These are phyloP conservation scores for Dunaliella primolecta DNA, from an alignment of 139 green algal species.

Conservation along the genomic window DNA sequence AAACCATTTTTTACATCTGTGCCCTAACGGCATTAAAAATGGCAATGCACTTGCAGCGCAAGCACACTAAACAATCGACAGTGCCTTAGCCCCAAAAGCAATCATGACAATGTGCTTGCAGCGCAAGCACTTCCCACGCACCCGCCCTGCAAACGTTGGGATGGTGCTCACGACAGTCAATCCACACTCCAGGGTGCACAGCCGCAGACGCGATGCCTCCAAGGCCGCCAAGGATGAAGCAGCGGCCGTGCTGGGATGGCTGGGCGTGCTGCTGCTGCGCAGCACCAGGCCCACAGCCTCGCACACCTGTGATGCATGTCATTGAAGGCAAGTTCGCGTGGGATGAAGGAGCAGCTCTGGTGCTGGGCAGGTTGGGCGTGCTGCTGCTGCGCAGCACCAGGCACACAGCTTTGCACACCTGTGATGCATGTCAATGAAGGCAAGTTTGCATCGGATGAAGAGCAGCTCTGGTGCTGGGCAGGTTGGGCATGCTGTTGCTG, in stretches of 20 bases:
- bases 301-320: too few species aligned
- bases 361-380: neutral
- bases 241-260: neutral
- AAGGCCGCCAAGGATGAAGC: neutral
- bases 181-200: neutral
- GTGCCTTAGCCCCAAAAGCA: too few species aligned
- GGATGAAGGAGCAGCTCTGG: neutral
- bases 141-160: neutral
- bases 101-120: too few species aligned
- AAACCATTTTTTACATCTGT: too few species aligned
- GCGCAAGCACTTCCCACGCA: too few species aligned
- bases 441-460: neutral
- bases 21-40: too few species aligned
- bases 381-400: constrained; percentile 6
- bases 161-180: neutral
- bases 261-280: neutral
- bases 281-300: constrained; percentile 17
- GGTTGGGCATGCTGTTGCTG: neutral
- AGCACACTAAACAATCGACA: too few species aligned
- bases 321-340: neutral
- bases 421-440: too few species aligned
- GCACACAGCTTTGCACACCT: constrained; percentile 12
- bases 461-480: neutral
- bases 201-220: neutral
- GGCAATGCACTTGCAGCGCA: too few species aligned